Percentiles rank a stretch among this genome's conserved stretches.
Evolutionary conservation across 2,329 filamentous ascomycete genomes (phyloP).

Genomic region (Colletotrichum liaoningense): DNA sequence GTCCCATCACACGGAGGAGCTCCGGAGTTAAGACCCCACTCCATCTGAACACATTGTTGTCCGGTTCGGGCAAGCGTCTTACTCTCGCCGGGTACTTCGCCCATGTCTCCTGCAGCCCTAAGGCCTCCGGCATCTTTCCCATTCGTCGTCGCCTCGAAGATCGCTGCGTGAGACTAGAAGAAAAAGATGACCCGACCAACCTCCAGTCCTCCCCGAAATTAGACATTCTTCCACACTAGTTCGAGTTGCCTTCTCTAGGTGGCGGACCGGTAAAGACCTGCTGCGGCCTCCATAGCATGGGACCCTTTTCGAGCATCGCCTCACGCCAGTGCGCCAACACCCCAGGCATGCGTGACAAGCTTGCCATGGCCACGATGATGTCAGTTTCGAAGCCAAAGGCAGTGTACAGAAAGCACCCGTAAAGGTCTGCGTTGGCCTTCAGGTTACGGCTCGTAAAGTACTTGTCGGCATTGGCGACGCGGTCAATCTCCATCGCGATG

Average conservation of each 20-base stretch:
- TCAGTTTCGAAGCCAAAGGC: constrained; percentile 43
- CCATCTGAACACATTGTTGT: not conserved
- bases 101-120: not conserved
- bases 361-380: constrained; percentile 44
- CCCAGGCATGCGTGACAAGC: constrained; percentile 41
- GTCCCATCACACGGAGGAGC: not conserved
- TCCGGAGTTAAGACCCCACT: not conserved
- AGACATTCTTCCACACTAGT: not conserved
- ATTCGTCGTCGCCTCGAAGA: not conserved
- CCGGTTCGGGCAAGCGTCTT: not conserved
- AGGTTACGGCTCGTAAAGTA: constrained; percentile 51
- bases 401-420: constrained; percentile 54
- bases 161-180: not conserved
- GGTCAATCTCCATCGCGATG: constrained; percentile 52
- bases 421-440: constrained; percentile 58
- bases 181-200: not conserved
- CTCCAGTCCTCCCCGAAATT: not conserved
- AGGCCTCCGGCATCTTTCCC: not conserved
- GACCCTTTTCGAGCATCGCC: constrained; percentile 39
- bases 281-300: constrained; percentile 43
- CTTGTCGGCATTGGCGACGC: constrained; percentile 46
- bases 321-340: constrained; percentile 47
- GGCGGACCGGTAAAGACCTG: constrained; percentile 40
- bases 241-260: constrained; percentile 4
- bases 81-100: not conserved